Evolutionary conservation across 306 rosid genomes (phyloP), one percentile per base, ranked within the genome.

Genomic region (Sechiopsis laciniata): DNA sequence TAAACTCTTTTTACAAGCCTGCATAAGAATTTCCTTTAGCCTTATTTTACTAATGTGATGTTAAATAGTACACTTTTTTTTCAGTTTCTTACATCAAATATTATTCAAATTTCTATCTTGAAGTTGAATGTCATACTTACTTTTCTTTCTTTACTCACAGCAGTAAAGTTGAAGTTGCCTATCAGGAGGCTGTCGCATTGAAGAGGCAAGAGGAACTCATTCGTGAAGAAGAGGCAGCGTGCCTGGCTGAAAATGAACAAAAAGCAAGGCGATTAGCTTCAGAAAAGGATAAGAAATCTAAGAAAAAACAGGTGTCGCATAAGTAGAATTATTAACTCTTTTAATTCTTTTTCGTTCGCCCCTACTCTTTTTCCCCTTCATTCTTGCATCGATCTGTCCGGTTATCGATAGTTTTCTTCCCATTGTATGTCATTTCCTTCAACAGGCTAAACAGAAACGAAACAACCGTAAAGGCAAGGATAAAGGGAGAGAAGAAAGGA

Each of bases 171-270:
- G 99, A 95, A 84, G 99, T 89, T 82, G 95, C 97, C 74, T 91
- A 95, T 77, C 99, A 91, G 90, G 99, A 95, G 81, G 94, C 97
- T 80, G 95, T 95, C 82, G 97, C 99, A 65, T 87, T 95, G 59
- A 88, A 88, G 88, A 91, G 97, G 87, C 99, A 95, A 79, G 99
- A 95, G 82, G 99, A 95, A 74, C 97, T 95, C 80, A 95, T 95
- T 72, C 99, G 97, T 53, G 99, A 95, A 85, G 99, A 95, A 87
- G 99, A 95, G 85, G 98, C 95, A 53, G 97, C 97, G 10, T 84
- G 97, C 90, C 92, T 56, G 74, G 99, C 96, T 78, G 99, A 91
- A 84, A 86, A 84, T 54, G 96, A 89, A 64, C 97, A 80, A 82
- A 95, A 88, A 85, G 85, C 89, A 75, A 95, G 83, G 76, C 95